These are phyloP conservation scores for Bolboschoenus planiculmis DNA, from an alignment of 176 grass and related monocot species.

Conservation along the genomic window DNA sequence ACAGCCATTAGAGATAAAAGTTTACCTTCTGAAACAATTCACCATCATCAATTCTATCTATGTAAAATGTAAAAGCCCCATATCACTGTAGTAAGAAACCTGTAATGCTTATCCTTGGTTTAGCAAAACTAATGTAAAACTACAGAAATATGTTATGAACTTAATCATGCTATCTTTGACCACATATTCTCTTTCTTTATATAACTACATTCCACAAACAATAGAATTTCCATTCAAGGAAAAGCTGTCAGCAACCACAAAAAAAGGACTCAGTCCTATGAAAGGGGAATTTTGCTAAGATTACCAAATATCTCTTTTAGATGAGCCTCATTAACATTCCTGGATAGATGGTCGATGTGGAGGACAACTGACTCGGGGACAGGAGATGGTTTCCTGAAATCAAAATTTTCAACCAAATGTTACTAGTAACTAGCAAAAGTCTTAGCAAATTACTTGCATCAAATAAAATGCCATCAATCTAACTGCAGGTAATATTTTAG, in stretches of 20 bases:
- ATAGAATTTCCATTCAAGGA: background rate
- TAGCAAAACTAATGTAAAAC: background rate
- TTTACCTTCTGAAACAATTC: background rate
- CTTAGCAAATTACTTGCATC: background rate
- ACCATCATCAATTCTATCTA: background rate
- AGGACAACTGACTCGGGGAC: conserved; percentile 71
- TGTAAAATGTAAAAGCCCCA: background rate
- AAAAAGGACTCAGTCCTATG: background rate
- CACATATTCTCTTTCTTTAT: background rate
- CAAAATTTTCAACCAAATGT: conserved; percentile 1
- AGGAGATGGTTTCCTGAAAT: conserved; percentile 87
- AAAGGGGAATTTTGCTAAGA: background rate
- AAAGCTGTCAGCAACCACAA: background rate
- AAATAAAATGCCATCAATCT: background rate
- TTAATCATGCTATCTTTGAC: background rate
- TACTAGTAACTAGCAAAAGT: background rate
- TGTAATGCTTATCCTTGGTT: background rate
- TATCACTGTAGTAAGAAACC: background rate
- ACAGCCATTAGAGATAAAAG: background rate
- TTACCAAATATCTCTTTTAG: conserved; percentile 98
- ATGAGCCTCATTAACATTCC: conserved; percentile 96
- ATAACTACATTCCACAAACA: background rate
- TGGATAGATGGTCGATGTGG: conserved; percentile 87
- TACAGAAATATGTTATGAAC: background rate
- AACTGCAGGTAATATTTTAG: background rate